These are phyloP conservation scores for Pseudomonodictys pantanalensis DNA, from an alignment of 495 filamentous ascomycete genomes.

Conservation along the genomic window DNA sequence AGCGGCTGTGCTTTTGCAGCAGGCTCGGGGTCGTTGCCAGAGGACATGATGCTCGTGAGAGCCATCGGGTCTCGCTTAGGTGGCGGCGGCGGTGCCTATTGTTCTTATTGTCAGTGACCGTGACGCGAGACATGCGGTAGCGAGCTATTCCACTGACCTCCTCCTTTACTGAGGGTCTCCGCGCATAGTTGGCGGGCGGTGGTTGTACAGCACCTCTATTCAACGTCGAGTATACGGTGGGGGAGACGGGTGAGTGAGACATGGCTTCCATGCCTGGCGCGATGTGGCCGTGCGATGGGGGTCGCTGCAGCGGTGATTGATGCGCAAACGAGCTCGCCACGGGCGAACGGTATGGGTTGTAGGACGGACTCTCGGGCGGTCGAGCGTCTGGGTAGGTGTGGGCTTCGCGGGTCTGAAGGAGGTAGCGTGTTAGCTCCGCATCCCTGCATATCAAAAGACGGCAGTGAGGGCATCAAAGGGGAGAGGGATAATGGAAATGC, in stretches of 20 bases:
- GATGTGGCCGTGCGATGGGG: slow-evolving; percentile 21
- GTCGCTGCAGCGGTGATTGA: slow-evolving; percentile 31
- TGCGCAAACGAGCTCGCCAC: slow-evolving; percentile 27
- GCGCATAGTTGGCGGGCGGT: slow-evolving; percentile 23
- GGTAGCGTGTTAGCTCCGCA: slow-evolving; percentile 21
- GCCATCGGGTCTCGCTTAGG: slow-evolving; percentile 70
- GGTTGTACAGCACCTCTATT: slow-evolving; percentile 32
- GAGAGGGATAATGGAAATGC: neutral
- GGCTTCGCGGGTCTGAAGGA: slow-evolving; percentile 30
- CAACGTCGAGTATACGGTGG: slow-evolving; percentile 27
- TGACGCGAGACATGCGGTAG: slow-evolving; percentile 2
- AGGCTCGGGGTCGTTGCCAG: slow-evolving; percentile 58
- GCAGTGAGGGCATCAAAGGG: neutral
- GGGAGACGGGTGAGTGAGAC: slow-evolving; percentile 36
- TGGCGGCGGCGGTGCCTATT: slow-evolving; percentile 26
- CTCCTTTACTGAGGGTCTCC: slow-evolving; percentile 24
- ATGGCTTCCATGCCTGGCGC: slow-evolving; percentile 28
- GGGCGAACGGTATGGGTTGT: slow-evolving; percentile 24
- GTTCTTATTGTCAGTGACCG: slow-evolving; percentile 11
- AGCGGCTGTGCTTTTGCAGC: slow-evolving; percentile 44
- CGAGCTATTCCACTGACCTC: slow-evolving; percentile 20
- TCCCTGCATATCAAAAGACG: slow-evolving; percentile 3
- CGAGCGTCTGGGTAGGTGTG: slow-evolving; percentile 33
- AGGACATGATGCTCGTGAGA: slow-evolving; percentile 81
- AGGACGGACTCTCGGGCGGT: slow-evolving; percentile 25